phyloP scores from a whole-genome alignment of 768 basidiomycete species.

The Suillus plorans region DNA sequence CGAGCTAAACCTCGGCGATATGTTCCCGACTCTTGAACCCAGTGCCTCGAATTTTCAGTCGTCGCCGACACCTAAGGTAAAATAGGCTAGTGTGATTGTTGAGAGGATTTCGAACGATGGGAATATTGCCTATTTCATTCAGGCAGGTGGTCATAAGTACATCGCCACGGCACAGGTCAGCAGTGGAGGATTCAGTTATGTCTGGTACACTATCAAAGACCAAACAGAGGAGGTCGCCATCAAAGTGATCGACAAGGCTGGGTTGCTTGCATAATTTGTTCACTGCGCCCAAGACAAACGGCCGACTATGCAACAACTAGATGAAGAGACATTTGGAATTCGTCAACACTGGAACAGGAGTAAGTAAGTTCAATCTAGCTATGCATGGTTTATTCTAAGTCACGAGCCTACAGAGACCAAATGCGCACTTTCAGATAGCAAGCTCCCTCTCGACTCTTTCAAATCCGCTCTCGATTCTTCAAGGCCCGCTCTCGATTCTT shows the following conservation, averaged over 20 bases:
- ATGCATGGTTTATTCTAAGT: no score
- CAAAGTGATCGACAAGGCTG: constrained; percentile 10
- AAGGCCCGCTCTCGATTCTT: no score
- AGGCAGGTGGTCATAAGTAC: constrained; percentile 8
- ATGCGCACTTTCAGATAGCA: no score
- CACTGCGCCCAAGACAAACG: background rate
- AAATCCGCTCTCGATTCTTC: no score
- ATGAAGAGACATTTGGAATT: no score
- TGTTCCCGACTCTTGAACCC: background rate
- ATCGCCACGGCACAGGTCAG: constrained; percentile 6
- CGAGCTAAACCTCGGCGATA: no score
- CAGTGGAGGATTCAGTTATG: constrained; percentile 10
- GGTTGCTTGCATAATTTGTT: background rate
- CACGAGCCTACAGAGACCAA: no score
- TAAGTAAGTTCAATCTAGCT: no score
- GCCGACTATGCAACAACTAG: background rate
- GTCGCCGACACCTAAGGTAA: background rate
- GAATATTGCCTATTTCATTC: background rate
- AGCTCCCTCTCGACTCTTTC: no score
- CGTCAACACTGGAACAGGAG: no score
- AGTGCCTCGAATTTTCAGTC: background rate
- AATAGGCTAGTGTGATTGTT: background rate
- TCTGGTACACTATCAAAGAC: constrained; percentile 10
- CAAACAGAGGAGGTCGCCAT: constrained; percentile 12
- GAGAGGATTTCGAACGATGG: background rate